A percentile compares a stretch with the other conserved stretches of the same genome.
These are phyloP conservation scores for Solanum pimpinellifolium DNA, from an alignment of 257 asterid genomes.

Conservation along the genomic window DNA sequence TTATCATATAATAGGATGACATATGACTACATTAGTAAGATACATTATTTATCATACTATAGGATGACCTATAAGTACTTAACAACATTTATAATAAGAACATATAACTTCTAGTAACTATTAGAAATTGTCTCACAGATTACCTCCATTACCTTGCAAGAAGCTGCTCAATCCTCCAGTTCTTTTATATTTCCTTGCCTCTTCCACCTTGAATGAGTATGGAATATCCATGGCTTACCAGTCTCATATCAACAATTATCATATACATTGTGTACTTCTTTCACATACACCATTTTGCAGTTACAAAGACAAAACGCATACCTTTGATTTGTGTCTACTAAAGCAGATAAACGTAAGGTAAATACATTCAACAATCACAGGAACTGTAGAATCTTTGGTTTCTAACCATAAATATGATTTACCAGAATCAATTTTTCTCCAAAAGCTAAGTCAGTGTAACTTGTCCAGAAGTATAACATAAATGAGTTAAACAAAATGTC, in stretches of 20 bases:
- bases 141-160: not conserved
- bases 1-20: not conserved
- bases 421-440: not conserved
- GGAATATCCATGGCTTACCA: too few species aligned
- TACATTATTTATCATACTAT: too few species aligned
- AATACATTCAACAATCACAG: not conserved
- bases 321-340: not conserved
- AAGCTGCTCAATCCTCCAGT: not conserved
- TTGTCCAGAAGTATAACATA: not conserved
- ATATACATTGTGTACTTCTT: slow-evolving; percentile 53
- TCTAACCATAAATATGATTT: not conserved
- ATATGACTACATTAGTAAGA: too few species aligned
- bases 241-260: slow-evolving; percentile 59
- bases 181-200: not conserved
- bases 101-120: not conserved
- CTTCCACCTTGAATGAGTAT: not conserved
- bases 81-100: not conserved
- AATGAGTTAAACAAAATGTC: not conserved
- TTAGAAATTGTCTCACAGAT: not conserved
- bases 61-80: too few species aligned
- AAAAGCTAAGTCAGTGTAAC: not conserved
- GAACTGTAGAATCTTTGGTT: not conserved
- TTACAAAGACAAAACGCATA: not conserved
- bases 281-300: not conserved
- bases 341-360: not conserved